Base-by-base conservation (phyloP, 345 rosid genomes). In the Laguncularia racemosa region DNA sequence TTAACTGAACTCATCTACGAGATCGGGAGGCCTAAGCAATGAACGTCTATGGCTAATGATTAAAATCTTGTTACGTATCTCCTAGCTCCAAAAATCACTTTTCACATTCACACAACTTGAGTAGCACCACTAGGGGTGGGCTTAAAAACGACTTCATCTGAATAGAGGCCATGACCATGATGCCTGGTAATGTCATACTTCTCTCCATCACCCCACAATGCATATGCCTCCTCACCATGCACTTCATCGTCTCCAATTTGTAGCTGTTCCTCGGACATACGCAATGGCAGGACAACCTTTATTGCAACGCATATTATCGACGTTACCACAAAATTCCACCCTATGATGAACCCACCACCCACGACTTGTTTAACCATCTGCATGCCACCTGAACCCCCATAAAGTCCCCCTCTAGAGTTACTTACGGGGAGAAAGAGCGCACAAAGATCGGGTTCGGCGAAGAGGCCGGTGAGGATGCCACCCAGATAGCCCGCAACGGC, bases 201-300 rank as follows among this genome's bases (percentile, higher is more conserved):
- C 49, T 65, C 69, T 16, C 69, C 69, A 18, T 65, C 69, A 2
- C 69, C 69, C 69, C 69, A 65, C 28, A 65, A 19, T 1, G 69
- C 69, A 18, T 65, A 65, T 0, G 69, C 69, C 61, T 65, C 69
- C 57, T 65, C 69, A 3, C 69, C 69, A 11, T 65, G 69, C 17
- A 46, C 69, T 3, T 52, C 69, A 3, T 65, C 69, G 2, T 65
- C 69, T 48, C 69, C 69, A 12, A 65, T 58, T 11, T 57, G 51
- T 13, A 65, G 47, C 46, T 65, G 28, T 43, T 57, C 69, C 52
- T 65, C 69, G n/a, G 69, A 23, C 69, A 65, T 65, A 26, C 69
- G 26, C 53, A 65, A 46, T 14, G 69, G 69, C 4, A 65, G 14
- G 62, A 65, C 63, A n/a, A 57, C 40, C 12, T 57, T n/a, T n/a